Base-by-base conservation (phyloP, 2,329 filamentous ascomycete species). In the Chaetomiaceae sp. region DNA sequence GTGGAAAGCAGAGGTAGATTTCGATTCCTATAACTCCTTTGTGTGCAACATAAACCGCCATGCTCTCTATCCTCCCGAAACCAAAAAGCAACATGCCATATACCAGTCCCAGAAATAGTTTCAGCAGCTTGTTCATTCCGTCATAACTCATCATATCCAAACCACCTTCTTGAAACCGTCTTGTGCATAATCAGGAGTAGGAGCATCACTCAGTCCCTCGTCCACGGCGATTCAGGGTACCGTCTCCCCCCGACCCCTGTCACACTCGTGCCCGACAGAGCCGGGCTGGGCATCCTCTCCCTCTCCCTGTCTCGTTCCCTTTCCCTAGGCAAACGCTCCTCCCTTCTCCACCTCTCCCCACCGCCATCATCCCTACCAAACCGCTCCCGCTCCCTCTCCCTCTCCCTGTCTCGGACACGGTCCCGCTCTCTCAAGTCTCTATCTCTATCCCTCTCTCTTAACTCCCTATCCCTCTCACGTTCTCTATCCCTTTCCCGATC, bases 221-320 rank as follows among this genome's bases (percentile, higher is more conserved):
- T 70, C 54, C 54, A 58, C 8, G 29, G n/a, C 19, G 52, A 40
- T 20, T 61, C 71, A 12, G 72, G 67, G 55, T 75, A 74, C 56
- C 69, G 66, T 59, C 73, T 65, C 9, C 69, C 70, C 1, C 67
- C 59, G 19, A 70, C 65, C 7, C 70, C 66, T 19, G 71, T 68
- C 7, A 56, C 53, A 4, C 45, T 19, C 9, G 68, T 64, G 12
- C 69, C 65, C n/a, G 66, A 66, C 22, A 71, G 65, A 11, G 67
- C 69, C 27, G 66, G 66, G 38, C 66, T 69, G 0, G 65, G 50
- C 59, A 64, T 54, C 40, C 65, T 56, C 6, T 64, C 63, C 25
- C 70, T 66, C 1, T 69, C 63, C 23, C 66, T 64, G n/a, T 74
- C 71, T 60, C 69, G 69, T 6, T 66, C 61, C 49, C 40, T 19